Base-by-base conservation (phyloP, 768 basidiomycete genomes). In the Agrocybe pediades region DNA sequence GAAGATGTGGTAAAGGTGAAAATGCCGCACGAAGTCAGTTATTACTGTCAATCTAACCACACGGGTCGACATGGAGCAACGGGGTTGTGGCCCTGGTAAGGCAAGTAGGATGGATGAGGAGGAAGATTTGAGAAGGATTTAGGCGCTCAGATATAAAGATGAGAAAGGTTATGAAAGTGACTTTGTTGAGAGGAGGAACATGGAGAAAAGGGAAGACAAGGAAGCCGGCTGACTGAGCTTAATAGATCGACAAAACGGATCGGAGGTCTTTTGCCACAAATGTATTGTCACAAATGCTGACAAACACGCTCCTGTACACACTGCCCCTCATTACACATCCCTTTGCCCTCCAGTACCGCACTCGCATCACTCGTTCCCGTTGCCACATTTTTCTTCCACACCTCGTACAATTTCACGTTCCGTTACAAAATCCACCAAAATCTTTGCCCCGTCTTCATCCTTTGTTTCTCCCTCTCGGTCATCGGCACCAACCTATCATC, bases 21-120 rank as follows among this genome's bases (percentile, higher is more conserved):
- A 21, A 29, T 29, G 44, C 64, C 74, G 53, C 56, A 80, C 80
- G 48, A 81, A 76, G 66, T 81, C 80, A 54, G 75, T 79, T 51
- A 81, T 71, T 41, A 80, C 68, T 40, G 75, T 76, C 55, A 81
- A 62, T 62, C 74, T 78, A 58, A 81, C 78, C 40, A 71, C 65
- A 40, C 78, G 73, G 55, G 71, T 62, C 44, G 73, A 64, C 77
- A 77, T 78, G 53, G 45, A 53, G n/a, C n/a, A n/a, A n/a, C n/a
- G n/a, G n/a, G n/a, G 46, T 26, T 48, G 49, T 11, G 50, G 13
- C 29, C 21, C 33, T 30, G 41, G 45, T 8, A 24, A 44, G 48
- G 21, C 48, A 29, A 43, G 41, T 36, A 40, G 40, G 29, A 36
- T 45, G 30, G n/a, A 25, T 15, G 24, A 33, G 19, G 36, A 20